Percentiles rank a stretch among this genome's conserved stretches.
These are phyloP conservation scores for Leucocoprinus gongylophorus DNA, from an alignment of 1,284 basidiomycete genomes.

Conservation along the genomic window DNA sequence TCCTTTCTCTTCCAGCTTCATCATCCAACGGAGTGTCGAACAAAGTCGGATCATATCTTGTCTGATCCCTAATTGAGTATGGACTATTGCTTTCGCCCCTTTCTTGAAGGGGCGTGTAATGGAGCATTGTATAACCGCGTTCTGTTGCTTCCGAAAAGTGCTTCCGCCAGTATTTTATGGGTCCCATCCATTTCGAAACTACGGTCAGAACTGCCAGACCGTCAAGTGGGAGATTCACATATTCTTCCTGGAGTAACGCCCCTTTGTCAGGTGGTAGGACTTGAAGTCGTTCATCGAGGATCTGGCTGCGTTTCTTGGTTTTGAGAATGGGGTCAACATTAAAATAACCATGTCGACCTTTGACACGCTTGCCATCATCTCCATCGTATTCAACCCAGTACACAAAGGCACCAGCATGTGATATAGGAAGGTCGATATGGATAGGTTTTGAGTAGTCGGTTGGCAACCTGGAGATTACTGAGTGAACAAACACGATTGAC, in stretches of 20 bases:
- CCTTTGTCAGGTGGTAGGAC: constrained; percentile 45
- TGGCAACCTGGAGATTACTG: constrained; percentile 50
- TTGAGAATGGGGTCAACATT: constrained; percentile 89
- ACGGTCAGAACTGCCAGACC: constrained; percentile 82
- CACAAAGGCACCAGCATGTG: constrained; percentile 89
- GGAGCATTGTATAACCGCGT: constrained; percentile 93
- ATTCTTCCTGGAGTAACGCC: constrained; percentile 40
- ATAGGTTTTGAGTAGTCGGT: constrained; percentile 82
- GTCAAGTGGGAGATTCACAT: constrained; percentile 71
- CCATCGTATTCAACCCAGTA: constrained; percentile 91
- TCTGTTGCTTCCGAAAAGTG: constrained; percentile 78
- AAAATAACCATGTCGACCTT: constrained; percentile 86
- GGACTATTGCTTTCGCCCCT: constrained; percentile 84
- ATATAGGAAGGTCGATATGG: constrained; percentile 88
- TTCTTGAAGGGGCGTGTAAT: constrained; percentile 90
- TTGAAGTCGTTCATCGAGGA: constrained; percentile 53
- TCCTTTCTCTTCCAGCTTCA: constrained; percentile 48
- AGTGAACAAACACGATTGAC: constrained; percentile 16
- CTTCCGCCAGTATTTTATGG: constrained; percentile 65
- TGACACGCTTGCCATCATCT: constrained; percentile 51
- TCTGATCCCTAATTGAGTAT: constrained; percentile 86
- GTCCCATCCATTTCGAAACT: constrained; percentile 96
- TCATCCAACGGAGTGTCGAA: constrained; percentile 44
- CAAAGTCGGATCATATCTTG: constrained; percentile 70
- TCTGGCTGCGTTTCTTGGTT: constrained; percentile 61